Percentiles rank a stretch among this genome's conserved stretches.
Conservation (phyloP, 1,284 basidiomycete species). For the Rhodotorula sp. region DNA sequence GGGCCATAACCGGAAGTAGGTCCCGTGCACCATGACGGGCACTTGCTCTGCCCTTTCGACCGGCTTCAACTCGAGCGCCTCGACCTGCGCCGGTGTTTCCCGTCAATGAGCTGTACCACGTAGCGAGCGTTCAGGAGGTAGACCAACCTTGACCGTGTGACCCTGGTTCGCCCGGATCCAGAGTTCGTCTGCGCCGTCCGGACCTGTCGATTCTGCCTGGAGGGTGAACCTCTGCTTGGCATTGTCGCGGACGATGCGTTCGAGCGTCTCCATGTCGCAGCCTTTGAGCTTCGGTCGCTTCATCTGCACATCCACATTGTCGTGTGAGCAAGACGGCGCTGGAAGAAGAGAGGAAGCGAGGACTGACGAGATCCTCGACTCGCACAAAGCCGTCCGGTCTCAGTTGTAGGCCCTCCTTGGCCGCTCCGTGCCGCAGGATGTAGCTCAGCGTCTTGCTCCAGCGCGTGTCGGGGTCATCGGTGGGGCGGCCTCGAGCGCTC, state of each 20-base stretch:
- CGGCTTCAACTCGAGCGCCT: conserved; percentile 66
- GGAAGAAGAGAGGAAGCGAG: neutral
- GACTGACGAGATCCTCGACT: conserved; percentile 69
- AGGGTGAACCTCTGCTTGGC: conserved; percentile 76
- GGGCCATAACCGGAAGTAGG: conserved; percentile 65
- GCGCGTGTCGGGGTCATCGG: conserved; percentile 53
- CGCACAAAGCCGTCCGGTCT: conserved; percentile 75
- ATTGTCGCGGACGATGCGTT: conserved; percentile 71
- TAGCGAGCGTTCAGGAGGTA: neutral
- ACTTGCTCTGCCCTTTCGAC: conserved; percentile 64
- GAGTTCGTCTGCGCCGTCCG: conserved; percentile 56
- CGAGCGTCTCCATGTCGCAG: conserved; percentile 61
- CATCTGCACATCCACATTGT: conserved; percentile 52
- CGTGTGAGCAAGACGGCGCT: neutral
- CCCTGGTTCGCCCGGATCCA: conserved; percentile 95
- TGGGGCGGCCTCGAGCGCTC: conserved; percentile 47
- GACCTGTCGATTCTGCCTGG: conserved; percentile 53
- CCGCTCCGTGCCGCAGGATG: conserved; percentile 78
- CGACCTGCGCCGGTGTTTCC: conserved; percentile 52
- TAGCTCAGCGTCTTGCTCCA: conserved; percentile 79
- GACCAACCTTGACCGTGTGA: conserved; percentile 72
- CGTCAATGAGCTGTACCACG: neutral
- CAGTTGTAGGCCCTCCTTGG: conserved; percentile 69
- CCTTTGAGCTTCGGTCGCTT: conserved; percentile 58
- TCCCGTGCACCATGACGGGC: conserved; percentile 76